Base-by-base conservation (phyloP, 2,329 filamentous ascomycete genomes). In the Cladophialophora exuberans region DNA sequence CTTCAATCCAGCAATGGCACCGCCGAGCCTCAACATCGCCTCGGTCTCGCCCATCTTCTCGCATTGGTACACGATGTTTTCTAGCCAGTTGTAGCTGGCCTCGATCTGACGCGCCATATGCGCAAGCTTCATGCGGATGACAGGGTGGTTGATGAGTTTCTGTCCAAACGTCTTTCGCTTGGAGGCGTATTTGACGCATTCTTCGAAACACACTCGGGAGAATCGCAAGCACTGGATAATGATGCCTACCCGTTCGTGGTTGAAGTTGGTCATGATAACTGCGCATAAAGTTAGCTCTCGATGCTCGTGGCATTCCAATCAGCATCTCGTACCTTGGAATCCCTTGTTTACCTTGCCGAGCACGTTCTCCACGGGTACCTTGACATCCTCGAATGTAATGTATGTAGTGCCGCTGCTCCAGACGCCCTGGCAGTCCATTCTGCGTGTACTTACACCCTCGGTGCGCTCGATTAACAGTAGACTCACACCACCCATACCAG, bases 241-340 rank as follows among this genome's bases (percentile, higher is more conserved):
- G 75, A 99, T 97, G 60, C 94, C 94, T 66, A 99, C 92, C 61
- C 94, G 90, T 79, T 99, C 94, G 81, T 97, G 94, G 83, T 97
- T 97, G 81, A 97, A 97, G 82, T 97, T 97, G 72, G 90, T 97
- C 93, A 97, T 97, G 80, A 99, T 93, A 70, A 96, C 91, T 83
- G 57, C 22, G 20, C 13, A 10, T 45, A n/a, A n/a, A n/a, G n/a
- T n/a, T 17, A 45, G 26, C 13, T n/a, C 13, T 23, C 26, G 20
- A n/a, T 42, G 18, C 20, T 11, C 3, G 23, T n/a, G 9, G 17
- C 36, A 41, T 9, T 11, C 2, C 2, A 25, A 15, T 36, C 28
- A 10, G 17, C 18, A n/a, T 13, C 4, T 15, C 49, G 43, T 57
- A 85, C 83, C 83, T 77, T 92, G 90, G 84, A 99, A 99, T 33